Evolutionary conservation across 495 filamentous ascomycete genomes (phyloP).

Genomic region (Peziza echinospora): DNA sequence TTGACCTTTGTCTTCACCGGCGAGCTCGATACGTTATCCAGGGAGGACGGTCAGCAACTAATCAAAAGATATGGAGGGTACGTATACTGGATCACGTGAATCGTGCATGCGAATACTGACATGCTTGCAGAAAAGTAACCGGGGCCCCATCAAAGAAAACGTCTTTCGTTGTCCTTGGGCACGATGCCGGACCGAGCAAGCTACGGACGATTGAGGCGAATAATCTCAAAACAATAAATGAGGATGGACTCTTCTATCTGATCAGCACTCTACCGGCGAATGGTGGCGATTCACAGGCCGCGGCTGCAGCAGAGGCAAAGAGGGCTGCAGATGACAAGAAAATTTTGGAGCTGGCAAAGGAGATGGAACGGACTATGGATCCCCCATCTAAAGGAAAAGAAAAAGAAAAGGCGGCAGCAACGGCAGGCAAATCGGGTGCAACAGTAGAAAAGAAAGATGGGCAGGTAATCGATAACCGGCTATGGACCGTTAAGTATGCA

Average conservation of each 20-base stretch:
- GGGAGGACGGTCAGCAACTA: conserved; percentile 68
- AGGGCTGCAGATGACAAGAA: conserved; percentile 60
- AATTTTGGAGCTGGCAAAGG: conserved; percentile 48
- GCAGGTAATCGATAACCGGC: no score
- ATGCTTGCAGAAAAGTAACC: no score
- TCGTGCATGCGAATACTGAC: conserved; percentile 43
- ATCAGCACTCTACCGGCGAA: conserved; percentile 65
- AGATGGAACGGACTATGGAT: conserved; percentile 49
- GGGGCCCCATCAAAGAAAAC: conserved; percentile 75
- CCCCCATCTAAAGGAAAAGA: conserved; percentile 27
- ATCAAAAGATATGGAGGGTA: conserved; percentile 85
- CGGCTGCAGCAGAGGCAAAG: conserved; percentile 61
- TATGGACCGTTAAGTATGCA: conserved; percentile 95
- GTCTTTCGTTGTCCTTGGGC: conserved; percentile 75
- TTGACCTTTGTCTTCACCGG: conserved; percentile 95
- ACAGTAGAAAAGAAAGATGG: conserved; percentile 25
- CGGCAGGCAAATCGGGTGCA: conserved; percentile 20
- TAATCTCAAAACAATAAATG: conserved; percentile 74
- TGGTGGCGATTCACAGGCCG: conserved; percentile 73
- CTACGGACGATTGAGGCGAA: conserved; percentile 60
- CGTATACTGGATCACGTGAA: conserved; percentile 71
- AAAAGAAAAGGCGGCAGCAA: conserved; percentile 25
- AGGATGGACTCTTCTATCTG: conserved; percentile 74
- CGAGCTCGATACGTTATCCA: conserved; percentile 49
- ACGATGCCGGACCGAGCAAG: conserved; percentile 84